A percentile compares a stretch with the other conserved stretches of the same genome.
Conservation (phyloP, 768 basidiomycete species). For the Saitozyma sp. region DNA sequence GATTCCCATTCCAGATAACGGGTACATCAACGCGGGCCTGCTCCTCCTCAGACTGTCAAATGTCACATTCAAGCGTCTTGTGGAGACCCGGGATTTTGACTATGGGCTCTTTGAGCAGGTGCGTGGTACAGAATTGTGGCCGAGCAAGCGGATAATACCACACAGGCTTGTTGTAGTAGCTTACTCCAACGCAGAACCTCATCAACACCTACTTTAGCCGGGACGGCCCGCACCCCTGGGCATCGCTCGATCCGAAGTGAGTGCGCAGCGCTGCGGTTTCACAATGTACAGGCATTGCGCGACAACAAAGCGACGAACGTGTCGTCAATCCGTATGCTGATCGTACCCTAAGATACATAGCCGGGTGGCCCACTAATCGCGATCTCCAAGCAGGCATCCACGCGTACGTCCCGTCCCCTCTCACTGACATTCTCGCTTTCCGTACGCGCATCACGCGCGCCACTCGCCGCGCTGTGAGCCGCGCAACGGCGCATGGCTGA, state of each 20-base stretch:
- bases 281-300: too few species aligned
- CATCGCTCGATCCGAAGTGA: constrained; percentile 1
- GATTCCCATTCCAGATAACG: neutral
- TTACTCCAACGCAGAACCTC: too few species aligned
- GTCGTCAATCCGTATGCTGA: too few species aligned
- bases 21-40: neutral
- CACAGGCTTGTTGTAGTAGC: too few species aligned
- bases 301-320: too few species aligned
- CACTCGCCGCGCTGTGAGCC: too few species aligned
- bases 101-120: too few species aligned
- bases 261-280: neutral
- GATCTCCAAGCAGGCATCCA: neutral
- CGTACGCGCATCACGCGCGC: neutral
- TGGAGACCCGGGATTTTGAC: constrained; percentile 1
- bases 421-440: neutral
- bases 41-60: neutral
- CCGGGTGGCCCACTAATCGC: too few species aligned
- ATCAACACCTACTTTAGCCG: constrained; percentile 7
- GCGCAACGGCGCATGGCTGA: too few species aligned
- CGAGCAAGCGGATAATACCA: too few species aligned
- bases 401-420: neutral
- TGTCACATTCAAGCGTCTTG: neutral
- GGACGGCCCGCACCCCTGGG: constrained; percentile 2
- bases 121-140: too few species aligned
- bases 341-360: too few species aligned